These are phyloP conservation scores for Nakazawaea anatomiae DNA, from an alignment of 805 yeast species.

Conservation along the genomic window DNA sequence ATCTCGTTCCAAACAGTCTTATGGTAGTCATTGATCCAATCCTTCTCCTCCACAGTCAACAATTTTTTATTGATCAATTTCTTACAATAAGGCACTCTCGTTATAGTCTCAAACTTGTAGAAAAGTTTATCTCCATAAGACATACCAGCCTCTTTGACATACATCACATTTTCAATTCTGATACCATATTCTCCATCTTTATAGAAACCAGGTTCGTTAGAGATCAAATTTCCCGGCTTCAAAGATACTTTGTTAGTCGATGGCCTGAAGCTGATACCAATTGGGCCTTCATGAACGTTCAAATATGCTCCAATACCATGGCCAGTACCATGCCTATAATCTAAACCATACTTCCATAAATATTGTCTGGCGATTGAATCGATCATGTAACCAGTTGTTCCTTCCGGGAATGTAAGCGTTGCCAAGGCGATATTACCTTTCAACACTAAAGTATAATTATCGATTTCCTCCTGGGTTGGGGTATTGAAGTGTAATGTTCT, in stretches of 20 bases:
- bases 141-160: slow-evolving; percentile 34
- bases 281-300: slow-evolving; percentile 60
- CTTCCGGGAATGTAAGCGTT: slow-evolving; percentile 45
- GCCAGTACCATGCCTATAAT: slow-evolving; percentile 60
- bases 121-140: slow-evolving; percentile 35
- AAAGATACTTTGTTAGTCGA: slow-evolving; percentile 38
- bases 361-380: slow-evolving; percentile 55
- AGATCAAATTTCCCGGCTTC: slow-evolving; percentile 47
- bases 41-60: slow-evolving; percentile 39
- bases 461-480: slow-evolving; percentile 40
- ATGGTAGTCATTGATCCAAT: slow-evolving; percentile 48
- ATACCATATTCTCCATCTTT: slow-evolving; percentile 56
- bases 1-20: slow-evolving; percentile 38
- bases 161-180: slow-evolving; percentile 47
- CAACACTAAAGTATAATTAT: slow-evolving; percentile 50
- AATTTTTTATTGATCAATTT: slow-evolving; percentile 40
- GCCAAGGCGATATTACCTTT: slow-evolving; percentile 51
- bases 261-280: slow-evolving; percentile 54
- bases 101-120: slow-evolving; percentile 49
- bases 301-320: slow-evolving; percentile 61
- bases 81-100: slow-evolving; percentile 51
- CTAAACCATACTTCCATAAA: slow-evolving; percentile 51
- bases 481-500: slow-evolving; percentile 50
- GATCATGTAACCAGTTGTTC: slow-evolving; percentile 46
- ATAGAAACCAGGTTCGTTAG: slow-evolving; percentile 62